phyloP scores from a whole-genome alignment of 148 eudicot species.

The Silene latifolia region DNA sequence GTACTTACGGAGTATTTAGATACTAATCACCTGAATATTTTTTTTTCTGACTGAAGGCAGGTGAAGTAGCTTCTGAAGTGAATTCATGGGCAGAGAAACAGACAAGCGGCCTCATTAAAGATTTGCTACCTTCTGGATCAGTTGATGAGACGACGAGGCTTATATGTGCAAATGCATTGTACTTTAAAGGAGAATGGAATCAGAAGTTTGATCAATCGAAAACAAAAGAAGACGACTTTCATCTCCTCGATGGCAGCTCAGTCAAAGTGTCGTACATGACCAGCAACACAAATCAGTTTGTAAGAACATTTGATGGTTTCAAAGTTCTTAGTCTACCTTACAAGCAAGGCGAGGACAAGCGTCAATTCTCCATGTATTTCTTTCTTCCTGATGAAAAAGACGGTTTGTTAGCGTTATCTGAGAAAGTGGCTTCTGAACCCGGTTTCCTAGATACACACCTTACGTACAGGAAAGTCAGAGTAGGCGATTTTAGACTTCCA shows the following conservation, averaged over 20 bases:
- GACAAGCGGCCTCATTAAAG: constrained; percentile 79
- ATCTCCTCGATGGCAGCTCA: constrained; percentile 58
- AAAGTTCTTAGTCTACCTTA: constrained; percentile 72
- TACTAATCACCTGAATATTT: too few species aligned
- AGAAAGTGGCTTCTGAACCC: constrained; percentile 47
- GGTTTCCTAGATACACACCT: constrained; percentile 56
- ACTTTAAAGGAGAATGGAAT: constrained; percentile 86
- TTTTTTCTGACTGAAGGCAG: constrained; percentile 34
- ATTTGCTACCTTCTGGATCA: constrained; percentile 71
- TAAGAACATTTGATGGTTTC: constrained; percentile 52
- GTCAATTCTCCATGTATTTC: constrained; percentile 73
- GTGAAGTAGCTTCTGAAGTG: constrained; percentile 57
- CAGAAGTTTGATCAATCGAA: constrained; percentile 58
- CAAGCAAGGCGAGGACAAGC: constrained; percentile 65
- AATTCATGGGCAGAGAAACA: constrained; percentile 80
- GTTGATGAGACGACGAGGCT: constrained; percentile 62
- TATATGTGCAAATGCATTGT: constrained; percentile 75
- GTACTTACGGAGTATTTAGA: too few species aligned
- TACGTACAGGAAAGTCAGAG: constrained; percentile 43
- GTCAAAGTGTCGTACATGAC: constrained; percentile 84
- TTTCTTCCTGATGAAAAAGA: constrained; percentile 72
- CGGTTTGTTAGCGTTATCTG: constrained; percentile 50
- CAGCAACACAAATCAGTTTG: constrained; percentile 58
- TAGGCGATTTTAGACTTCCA: constrained; percentile 64
- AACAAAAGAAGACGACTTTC: constrained; percentile 60